Conservation (phyloP, 83 land plant species). For the Larix sibirica region DNA sequence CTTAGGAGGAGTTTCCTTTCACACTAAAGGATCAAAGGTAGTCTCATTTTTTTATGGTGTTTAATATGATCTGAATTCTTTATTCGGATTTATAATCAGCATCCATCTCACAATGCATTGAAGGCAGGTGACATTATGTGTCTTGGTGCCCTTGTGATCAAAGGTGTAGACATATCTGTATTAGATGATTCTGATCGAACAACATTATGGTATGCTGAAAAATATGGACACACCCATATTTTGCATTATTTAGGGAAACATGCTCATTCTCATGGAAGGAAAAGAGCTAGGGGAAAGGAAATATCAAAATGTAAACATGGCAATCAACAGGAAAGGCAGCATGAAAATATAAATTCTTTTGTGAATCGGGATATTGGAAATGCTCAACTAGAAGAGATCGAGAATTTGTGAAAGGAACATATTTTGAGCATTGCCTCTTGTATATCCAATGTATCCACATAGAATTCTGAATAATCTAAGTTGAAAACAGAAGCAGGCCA, state of each 20-base stretch:
- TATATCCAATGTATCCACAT: not conserved
- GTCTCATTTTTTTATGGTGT: slow-evolving; percentile 3
- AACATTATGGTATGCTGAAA: slow-evolving; percentile 23
- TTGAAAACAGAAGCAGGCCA: not conserved
- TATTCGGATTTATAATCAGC: not conserved
- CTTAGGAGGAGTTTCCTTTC: too few species aligned
- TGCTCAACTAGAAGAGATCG: not conserved
- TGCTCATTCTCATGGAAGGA: slow-evolving; percentile 16
- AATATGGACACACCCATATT: slow-evolving; percentile 15
- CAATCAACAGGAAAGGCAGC: not conserved
- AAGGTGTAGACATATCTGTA: slow-evolving; percentile 19
- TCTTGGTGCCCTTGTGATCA: slow-evolving; percentile 21
- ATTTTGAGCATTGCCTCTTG: not conserved
- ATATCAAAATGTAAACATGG: slow-evolving; percentile 23
- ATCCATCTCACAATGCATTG: slow-evolving; percentile 18
- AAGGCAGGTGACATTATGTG: slow-evolving; percentile 25
- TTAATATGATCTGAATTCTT: not conserved
- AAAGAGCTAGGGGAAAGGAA: slow-evolving; percentile 23
- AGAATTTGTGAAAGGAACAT: not conserved
- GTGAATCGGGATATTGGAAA: not conserved
- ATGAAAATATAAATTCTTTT: not conserved
- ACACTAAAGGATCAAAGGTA: not conserved
- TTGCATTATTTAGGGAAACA: slow-evolving; percentile 23
- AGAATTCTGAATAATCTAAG: not conserved
- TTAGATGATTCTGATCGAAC: slow-evolving; percentile 18